Conservation (phyloP, 2,329 filamentous ascomycete species). For the Ustilaginoidea virens region DNA sequence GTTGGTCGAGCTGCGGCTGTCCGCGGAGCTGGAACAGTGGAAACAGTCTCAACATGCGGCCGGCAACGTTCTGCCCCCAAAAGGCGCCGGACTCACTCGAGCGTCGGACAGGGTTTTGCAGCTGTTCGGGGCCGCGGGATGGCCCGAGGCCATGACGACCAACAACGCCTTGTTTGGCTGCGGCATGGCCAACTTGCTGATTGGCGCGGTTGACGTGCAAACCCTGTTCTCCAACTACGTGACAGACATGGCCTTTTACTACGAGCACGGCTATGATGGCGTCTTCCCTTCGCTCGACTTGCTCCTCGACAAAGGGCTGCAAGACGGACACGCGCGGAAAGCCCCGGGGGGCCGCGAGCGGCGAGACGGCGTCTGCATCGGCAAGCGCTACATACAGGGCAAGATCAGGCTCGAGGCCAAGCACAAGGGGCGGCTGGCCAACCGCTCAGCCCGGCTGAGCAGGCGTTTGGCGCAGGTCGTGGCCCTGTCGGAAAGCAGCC, state of each 20-base stretch:
- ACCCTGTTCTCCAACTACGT: slow-evolving; percentile 11
- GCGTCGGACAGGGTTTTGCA: slow-evolving; percentile 5
- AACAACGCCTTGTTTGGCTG: slow-evolving; percentile 10
- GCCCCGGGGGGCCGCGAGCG: slow-evolving; percentile 7
- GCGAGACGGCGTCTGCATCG: slow-evolving; percentile 6
- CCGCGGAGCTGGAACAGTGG: slow-evolving; percentile 8
- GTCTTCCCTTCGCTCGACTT: slow-evolving; percentile 8
- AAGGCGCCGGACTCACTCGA: slow-evolving; percentile 6
- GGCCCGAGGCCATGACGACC: slow-evolving; percentile 6
- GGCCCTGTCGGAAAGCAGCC: slow-evolving; percentile 9
- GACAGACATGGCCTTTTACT: slow-evolving; percentile 11
- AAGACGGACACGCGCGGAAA: slow-evolving; percentile 6
- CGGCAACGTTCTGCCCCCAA: slow-evolving; percentile 8
- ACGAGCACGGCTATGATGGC: slow-evolving; percentile 10
- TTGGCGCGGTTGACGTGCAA: slow-evolving; percentile 7
- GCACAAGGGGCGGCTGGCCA: neutral
- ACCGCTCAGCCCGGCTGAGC: slow-evolving; percentile 4
- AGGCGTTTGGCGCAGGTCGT: slow-evolving; percentile 7
- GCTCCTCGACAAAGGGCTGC: slow-evolving; percentile 6
- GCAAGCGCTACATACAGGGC: slow-evolving; percentile 8
- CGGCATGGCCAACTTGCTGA: slow-evolving; percentile 8
- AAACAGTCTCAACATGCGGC: slow-evolving; percentile 7
- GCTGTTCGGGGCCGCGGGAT: slow-evolving; percentile 6
- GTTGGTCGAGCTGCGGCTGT: slow-evolving; percentile 7
- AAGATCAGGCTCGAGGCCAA: slow-evolving; percentile 8